phyloP scores from a whole-genome alignment of 768 basidiomycete genomes.

The Leccinum subgranulosum region DNA sequence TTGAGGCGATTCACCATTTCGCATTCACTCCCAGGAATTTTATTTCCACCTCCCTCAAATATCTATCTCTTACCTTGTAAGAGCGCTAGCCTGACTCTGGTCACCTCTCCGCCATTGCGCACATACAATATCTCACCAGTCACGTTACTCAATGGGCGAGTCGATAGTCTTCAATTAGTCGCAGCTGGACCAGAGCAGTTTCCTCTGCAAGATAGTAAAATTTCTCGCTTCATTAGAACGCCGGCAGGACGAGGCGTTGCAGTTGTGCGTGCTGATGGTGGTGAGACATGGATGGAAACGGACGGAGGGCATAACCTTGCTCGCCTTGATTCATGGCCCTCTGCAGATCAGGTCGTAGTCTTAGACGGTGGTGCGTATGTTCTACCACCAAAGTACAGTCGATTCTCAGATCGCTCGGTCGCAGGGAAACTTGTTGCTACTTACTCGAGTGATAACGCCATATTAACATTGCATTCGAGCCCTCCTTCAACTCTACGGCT shows the following conservation, averaged over 20 bases:
- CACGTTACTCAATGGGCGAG: constrained; percentile 57
- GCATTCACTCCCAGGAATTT: constrained; percentile 50
- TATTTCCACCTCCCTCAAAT: constrained; percentile 47
- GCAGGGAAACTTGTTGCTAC: constrained; percentile 56
- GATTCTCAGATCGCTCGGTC: constrained; percentile 9
- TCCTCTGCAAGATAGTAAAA: constrained; percentile 47
- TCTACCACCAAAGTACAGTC: background rate
- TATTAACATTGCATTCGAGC: constrained; percentile 52
- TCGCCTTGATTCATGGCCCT: constrained; percentile 49
- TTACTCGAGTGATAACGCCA: constrained; percentile 46
- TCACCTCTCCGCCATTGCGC: constrained; percentile 65
- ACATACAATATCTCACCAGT: constrained; percentile 57
- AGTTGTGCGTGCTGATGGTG: constrained; percentile 55
- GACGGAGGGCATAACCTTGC: constrained; percentile 47
- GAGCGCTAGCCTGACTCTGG: constrained; percentile 47
- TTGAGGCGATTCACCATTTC: constrained; percentile 73
- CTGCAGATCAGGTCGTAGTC: constrained; percentile 67
- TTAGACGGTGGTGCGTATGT: constrained; percentile 54
- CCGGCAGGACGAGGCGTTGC: constrained; percentile 77
- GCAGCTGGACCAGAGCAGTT: constrained; percentile 40
- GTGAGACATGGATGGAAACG: constrained; percentile 61
- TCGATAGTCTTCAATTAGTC: constrained; percentile 49
- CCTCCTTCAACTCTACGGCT: constrained; percentile 42
- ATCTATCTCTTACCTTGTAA: constrained; percentile 53
- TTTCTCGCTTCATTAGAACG: constrained; percentile 68